Percentiles rank a stretch among this genome's conserved stretches.
These are phyloP conservation scores for Leucosporidium creatinivorum DNA, from an alignment of 768 basidiomycete species.

Conservation along the genomic window DNA sequence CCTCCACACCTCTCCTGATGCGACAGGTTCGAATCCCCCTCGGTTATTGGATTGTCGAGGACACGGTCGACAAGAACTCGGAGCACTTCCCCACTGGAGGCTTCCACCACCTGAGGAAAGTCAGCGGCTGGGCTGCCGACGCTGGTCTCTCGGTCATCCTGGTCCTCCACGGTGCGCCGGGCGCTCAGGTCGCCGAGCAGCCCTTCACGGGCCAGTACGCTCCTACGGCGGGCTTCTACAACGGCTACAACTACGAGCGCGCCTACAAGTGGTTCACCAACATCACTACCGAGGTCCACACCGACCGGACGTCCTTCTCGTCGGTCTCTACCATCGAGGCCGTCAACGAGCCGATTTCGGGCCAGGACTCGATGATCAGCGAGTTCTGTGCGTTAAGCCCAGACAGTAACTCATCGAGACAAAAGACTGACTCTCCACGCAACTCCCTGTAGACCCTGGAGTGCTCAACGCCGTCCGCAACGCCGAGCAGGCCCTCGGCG, in stretches of 20 bases:
- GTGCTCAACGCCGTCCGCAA: neutral
- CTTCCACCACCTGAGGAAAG: neutral
- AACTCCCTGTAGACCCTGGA: too few species aligned
- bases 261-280: neutral
- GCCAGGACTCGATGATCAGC: neutral
- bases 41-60: neutral
- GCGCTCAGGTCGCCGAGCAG: neutral
- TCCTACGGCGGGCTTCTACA: neutral
- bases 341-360: neutral
- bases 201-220: neutral
- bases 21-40: neutral
- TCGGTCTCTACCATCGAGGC: neutral
- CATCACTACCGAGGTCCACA: neutral
- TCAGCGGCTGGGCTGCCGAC: neutral
- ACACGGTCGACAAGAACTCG: neutral
- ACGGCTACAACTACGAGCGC: neutral
- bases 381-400: neutral
- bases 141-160: neutral
- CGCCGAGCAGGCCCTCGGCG: neutral
- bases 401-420: too few species aligned
- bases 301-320: neutral
- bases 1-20: neutral
- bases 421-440: too few species aligned
- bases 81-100: neutral
- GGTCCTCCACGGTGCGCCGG: neutral